phyloP scores from a whole-genome alignment of 2,329 filamentous ascomycete species.

The Thielaviopsis cerberus region DNA sequence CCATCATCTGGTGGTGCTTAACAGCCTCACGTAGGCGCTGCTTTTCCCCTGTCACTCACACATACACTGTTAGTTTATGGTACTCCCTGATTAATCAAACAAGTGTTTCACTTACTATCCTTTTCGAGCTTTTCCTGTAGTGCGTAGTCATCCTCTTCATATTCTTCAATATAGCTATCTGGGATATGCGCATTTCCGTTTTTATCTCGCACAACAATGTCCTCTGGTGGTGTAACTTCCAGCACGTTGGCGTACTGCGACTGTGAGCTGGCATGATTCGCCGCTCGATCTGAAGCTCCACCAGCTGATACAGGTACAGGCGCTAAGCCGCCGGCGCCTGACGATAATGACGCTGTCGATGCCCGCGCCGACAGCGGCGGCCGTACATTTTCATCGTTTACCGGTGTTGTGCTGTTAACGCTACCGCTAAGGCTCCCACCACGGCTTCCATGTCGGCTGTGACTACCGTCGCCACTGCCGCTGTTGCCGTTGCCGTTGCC shows the following conservation, averaged over 20 bases:
- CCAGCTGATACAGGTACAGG: not conserved
- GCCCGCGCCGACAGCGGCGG: not conserved
- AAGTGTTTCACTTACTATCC: slow-evolving; percentile 27
- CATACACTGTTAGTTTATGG: slow-evolving; percentile 12
- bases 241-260: slow-evolving; percentile 4
- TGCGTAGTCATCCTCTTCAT: slow-evolving; percentile 33
- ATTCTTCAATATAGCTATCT: slow-evolving; percentile 24
- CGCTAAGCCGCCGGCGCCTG: not conserved
- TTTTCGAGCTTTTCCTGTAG: slow-evolving; percentile 39
- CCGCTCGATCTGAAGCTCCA: not conserved
- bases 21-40: slow-evolving; percentile 43
- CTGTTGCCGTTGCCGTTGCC: too few relatives aligned
- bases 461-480: not conserved
- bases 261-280: not conserved
- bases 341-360: not conserved
- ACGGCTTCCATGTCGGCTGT: not conserved
- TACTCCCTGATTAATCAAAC: slow-evolving; percentile 14
- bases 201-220: slow-evolving; percentile 44
- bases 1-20: slow-evolving; percentile 38
- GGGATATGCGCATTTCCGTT: slow-evolving; percentile 41
- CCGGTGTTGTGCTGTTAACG: not conserved
- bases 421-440: not conserved
- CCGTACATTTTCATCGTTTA: slow-evolving; percentile 1
- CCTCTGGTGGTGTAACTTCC: slow-evolving; percentile 17
- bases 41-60: slow-evolving; percentile 30